These are phyloP conservation scores for Paramecium tetraurelia DNA, from an alignment of 73 alveolate genomes.

Conservation along the genomic window DNA sequence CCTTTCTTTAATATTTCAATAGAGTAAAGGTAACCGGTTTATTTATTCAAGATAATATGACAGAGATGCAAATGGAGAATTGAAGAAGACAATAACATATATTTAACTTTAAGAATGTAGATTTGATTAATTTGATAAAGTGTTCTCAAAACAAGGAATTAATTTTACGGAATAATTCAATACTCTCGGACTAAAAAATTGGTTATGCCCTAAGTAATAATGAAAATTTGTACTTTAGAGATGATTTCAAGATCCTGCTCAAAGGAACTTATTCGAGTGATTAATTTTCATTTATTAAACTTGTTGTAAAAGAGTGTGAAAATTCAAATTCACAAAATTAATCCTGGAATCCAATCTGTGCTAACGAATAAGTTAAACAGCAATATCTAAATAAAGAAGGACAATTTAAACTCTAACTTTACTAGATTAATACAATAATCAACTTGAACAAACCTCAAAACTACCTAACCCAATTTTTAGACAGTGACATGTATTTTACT, in stretches of 20 bases:
- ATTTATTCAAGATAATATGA: neutral
- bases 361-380: neutral
- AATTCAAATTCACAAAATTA: neutral
- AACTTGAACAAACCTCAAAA: neutral
- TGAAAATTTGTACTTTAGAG: neutral
- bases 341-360: neutral
- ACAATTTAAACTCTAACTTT: neutral
- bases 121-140: neutral
- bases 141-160: neutral
- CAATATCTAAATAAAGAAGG: neutral
- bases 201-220: slow-evolving; percentile 22
- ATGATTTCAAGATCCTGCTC: neutral
- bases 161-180: neutral
- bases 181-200: neutral
- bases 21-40: neutral
- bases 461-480: neutral
- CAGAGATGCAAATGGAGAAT: neutral
- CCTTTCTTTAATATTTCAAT: slow-evolving; percentile 16
- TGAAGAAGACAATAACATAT: neutral
- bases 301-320: neutral
- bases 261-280: neutral
- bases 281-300: neutral
- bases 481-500: slow-evolving; percentile 20
- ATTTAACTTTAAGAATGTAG: neutral
- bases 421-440: neutral